Percentiles rank a stretch among this genome's conserved stretches.
These are phyloP conservation scores for Phytophthora agathidicida DNA, from an alignment of 352 stramenopile species.

Conservation along the genomic window DNA sequence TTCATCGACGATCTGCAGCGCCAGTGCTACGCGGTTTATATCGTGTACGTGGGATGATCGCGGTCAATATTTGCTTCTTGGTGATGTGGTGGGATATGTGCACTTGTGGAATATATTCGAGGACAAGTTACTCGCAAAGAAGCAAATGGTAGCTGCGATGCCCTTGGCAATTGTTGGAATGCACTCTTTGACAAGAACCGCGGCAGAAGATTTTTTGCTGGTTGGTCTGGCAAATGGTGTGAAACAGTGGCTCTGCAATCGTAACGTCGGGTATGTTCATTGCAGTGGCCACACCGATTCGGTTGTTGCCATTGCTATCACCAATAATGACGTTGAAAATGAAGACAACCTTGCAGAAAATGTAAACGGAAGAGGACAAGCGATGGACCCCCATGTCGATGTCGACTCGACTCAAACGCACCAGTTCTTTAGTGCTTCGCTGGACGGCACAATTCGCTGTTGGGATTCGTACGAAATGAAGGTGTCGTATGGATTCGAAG, in stretches of 20 bases:
- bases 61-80: constrained; percentile 57
- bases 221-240: constrained; percentile 41
- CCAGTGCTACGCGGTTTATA: constrained; percentile 56
- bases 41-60: constrained; percentile 64
- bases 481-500: constrained; percentile 65
- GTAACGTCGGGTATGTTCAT: constrained; percentile 64
- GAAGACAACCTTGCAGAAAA: constrained; percentile 8
- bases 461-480: constrained; percentile 81
- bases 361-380: background rate
- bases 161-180: constrained; percentile 24
- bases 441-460: constrained; percentile 77
- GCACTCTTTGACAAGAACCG: constrained; percentile 3
- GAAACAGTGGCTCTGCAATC: constrained; percentile 69
- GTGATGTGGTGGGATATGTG: constrained; percentile 53
- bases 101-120: constrained; percentile 74
- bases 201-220: constrained; percentile 50
- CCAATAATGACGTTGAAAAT: constrained; percentile 34
- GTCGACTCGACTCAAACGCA: constrained; percentile 23
- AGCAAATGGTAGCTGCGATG: constrained; percentile 29
- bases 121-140: constrained; percentile 59
- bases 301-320: constrained; percentile 51
- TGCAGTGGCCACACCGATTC: constrained; percentile 58
- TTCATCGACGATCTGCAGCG: constrained; percentile 60
- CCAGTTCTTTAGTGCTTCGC: constrained; percentile 68
- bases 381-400: background rate